Evolutionary conservation across 257 asterid genomes (phyloP).

Genomic region (Nicotiana sylvestris): DNA sequence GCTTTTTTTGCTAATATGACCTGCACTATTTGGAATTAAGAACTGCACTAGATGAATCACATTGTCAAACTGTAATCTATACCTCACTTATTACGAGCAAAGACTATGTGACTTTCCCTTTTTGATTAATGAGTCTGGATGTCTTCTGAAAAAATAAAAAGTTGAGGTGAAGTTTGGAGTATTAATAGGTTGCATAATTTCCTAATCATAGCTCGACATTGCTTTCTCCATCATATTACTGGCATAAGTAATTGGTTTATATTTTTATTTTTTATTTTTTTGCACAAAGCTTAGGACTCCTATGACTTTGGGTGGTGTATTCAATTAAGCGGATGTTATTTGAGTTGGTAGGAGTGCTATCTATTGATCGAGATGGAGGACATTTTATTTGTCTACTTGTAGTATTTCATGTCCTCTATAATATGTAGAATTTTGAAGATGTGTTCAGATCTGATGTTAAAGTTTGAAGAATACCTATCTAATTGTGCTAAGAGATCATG

Average conservation of each 20-base stretch:
- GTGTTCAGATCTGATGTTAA: conserved; percentile 8
- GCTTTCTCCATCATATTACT: background rate
- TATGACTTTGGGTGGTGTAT: background rate
- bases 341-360: background rate
- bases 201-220: background rate
- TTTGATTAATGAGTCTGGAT: no score
- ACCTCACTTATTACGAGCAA: no score
- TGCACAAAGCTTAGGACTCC: background rate
- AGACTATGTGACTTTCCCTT: no score
- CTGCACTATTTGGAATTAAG: background rate
- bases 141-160: no score
- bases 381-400: background rate
- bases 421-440: background rate
- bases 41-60: no score
- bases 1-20: background rate
- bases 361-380: background rate
- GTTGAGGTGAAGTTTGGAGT: background rate
- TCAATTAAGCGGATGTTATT: background rate
- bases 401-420: background rate
- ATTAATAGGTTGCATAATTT: background rate
- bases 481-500: background rate
- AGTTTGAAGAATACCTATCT: background rate
- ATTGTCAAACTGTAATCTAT: background rate
- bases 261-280: background rate
- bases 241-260: background rate